Evolutionary conservation across 768 basidiomycete species (phyloP).

Genomic region (Trichaptum fuscoviolaceum): DNA sequence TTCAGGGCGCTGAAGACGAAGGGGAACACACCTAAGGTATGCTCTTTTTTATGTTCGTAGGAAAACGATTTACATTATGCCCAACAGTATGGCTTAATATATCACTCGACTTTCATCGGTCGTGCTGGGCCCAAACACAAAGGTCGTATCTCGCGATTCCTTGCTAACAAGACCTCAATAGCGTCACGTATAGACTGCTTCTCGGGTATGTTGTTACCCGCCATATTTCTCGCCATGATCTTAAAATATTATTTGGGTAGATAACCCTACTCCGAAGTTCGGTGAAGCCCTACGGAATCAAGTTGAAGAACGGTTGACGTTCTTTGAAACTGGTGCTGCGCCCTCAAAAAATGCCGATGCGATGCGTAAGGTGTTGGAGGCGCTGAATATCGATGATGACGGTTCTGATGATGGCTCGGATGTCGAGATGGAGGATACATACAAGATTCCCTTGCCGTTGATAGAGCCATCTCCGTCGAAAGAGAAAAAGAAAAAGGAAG

Average conservation of each 20-base stretch:
- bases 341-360: slow-evolving; percentile 90
- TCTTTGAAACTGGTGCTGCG: slow-evolving; percentile 89
- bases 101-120: slow-evolving; percentile 95
- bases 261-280: slow-evolving; percentile 84
- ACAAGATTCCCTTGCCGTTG: slow-evolving; percentile 52
- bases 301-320: slow-evolving; percentile 91
- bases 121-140: slow-evolving; percentile 93
- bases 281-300: slow-evolving; percentile 91
- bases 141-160: slow-evolving; percentile 96
- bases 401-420: slow-evolving; percentile 46
- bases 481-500: slow-evolving; percentile 44
- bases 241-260: slow-evolving; percentile 27
- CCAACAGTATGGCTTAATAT: slow-evolving; percentile 88
- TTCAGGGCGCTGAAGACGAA: slow-evolving; percentile 98
- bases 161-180: slow-evolving; percentile 98
- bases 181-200: slow-evolving; percentile 97
- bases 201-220: slow-evolving; percentile 45
- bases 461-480: slow-evolving; percentile 46
- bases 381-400: slow-evolving; percentile 63
- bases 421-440: slow-evolving; percentile 37
- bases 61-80: slow-evolving; percentile 7
- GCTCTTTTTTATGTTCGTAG: slow-evolving; percentile 11
- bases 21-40: slow-evolving; percentile 94
- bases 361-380: slow-evolving; percentile 84
- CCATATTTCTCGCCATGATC: neutral